Conservation (phyloP, 1,284 basidiomycete genomes). For the Trichosporon sp. region DNA sequence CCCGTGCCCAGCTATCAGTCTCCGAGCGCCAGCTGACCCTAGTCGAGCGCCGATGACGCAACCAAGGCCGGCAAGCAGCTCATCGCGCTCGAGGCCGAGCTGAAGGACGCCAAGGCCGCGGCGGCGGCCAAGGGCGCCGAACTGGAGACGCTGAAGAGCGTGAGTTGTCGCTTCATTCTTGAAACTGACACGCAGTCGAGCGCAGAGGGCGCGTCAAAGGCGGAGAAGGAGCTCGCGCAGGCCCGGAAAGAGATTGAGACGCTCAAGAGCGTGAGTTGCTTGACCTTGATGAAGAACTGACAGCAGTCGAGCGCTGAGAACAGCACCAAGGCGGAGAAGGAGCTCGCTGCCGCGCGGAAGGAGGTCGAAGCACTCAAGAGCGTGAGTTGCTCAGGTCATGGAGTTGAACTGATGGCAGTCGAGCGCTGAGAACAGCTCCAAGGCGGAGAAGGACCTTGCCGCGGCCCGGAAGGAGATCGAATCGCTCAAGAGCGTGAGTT, state of each 20-base stretch:
- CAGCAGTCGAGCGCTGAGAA: not conserved
- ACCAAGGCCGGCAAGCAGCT: not conserved
- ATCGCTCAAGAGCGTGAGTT: conserved; percentile 5
- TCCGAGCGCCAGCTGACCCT: not conserved
- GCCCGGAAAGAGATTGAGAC: not conserved
- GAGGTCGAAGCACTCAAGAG: conserved; percentile 11
- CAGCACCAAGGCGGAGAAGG: conserved; percentile 30
- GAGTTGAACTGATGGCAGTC: no score
- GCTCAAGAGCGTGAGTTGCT: conserved; percentile 25
- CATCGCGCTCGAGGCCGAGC: conserved; percentile 8
- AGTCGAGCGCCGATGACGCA: not conserved
- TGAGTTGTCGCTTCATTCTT: not conserved
- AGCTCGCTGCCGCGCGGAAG: conserved; percentile 1
- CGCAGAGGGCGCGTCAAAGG: not conserved
- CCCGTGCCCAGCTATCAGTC: no score
- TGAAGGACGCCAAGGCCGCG: conserved; percentile 13
- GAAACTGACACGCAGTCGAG: not conserved
- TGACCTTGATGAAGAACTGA: not conserved
- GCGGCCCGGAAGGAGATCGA: conserved; percentile 8
- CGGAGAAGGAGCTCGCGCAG: not conserved
- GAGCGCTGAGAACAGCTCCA: conserved; percentile 31
- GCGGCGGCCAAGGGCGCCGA: conserved; percentile 21
- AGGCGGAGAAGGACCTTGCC: conserved; percentile 20
- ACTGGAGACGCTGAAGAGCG: conserved; percentile 26
- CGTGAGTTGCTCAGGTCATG: no score